Evolutionary conservation across 2,329 filamentous ascomycete species (phyloP), one percentile per base, ranked within the genome.

Genomic region (Phoma sp.): DNA sequence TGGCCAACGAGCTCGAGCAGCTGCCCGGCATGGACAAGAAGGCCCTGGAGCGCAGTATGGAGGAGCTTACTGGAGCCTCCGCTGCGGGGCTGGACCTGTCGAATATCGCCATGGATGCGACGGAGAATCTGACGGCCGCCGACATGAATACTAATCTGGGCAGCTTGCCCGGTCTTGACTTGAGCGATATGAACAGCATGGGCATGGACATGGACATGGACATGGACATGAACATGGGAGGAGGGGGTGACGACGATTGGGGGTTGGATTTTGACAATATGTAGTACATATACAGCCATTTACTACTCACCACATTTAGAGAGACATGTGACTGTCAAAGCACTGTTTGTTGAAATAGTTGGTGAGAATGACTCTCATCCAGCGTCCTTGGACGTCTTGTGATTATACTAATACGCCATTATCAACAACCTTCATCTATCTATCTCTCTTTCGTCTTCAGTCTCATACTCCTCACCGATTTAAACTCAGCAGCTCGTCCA

Each of bases 401-500:
- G 6, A 29, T 29, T 29, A 29, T 29, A 29, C 9, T 29, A 9
- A 29, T 29, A 29, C 27, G 27, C 6, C 27, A 7, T 7, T 29
- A 18, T 29, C 27, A 29, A 29, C 27, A 6, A 1, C 27, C 27
- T 9, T 9, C 27, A 6, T 9, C 27, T 6, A 6, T 9, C 27
- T 6, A 3, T 6, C 27, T 29, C 27, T 29, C 27, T 39, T 11
- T 23, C 37, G 4, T 22, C 22, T 8, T 22, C 22, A 8, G 18
- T 6, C 38, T 24, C 11, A n/a, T 14, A 7, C 10, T 23, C 27
- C n/a, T 65, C 58, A 74, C 42, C 72, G 73, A 69, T 82, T 83
- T 67, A 91, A 71, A 66, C 82, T 90, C 71, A 92, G 75, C 51
- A 93, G 70, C 1, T 86, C 86, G 71, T 92, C 89, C 4, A 92